Conservation (phyloP, 345 rosid genomes). For the Trapa bicornis region DNA sequence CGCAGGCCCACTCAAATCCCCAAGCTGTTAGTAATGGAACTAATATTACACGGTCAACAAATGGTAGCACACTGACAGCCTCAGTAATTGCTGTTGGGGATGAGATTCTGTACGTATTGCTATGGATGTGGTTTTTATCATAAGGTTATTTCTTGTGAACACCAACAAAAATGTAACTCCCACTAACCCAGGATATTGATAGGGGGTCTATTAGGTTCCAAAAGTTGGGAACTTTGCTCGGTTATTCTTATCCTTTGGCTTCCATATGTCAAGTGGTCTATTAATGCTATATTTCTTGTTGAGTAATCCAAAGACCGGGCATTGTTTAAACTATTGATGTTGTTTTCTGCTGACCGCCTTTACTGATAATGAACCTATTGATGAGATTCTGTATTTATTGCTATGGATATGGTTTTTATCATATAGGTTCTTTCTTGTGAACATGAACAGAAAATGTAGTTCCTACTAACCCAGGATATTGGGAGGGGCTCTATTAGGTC, state of each 20-base stretch:
- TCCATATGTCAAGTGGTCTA: not conserved
- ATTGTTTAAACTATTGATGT: too few relatives aligned
- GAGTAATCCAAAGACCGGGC: not conserved
- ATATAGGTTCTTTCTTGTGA: not conserved
- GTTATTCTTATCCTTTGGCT: too few relatives aligned
- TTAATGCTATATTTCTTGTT: not conserved
- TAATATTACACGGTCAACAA: constrained; percentile 1
- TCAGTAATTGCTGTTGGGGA: constrained; percentile 80
- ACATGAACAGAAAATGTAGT: not conserved
- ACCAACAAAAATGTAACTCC: not conserved
- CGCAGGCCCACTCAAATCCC: constrained; percentile 10
- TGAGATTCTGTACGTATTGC: constrained; percentile 92
- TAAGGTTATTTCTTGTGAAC: not conserved
- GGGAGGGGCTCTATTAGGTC: not conserved
- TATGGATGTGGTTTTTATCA: constrained; percentile 11
- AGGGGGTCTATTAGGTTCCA: not conserved
- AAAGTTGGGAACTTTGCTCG: not conserved
- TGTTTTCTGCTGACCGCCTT: too few relatives aligned
- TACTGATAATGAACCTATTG: constrained; percentile 5
- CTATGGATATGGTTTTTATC: constrained; percentile 12
- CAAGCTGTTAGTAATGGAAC: constrained; percentile 23
- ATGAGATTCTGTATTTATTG: constrained; percentile 95
- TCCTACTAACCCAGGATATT: too few relatives aligned
- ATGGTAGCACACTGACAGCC: constrained; percentile 6
- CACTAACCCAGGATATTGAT: not conserved